Evolutionary conservation across 2,329 filamentous ascomycete species (phyloP).

Genomic region (Didymosphaeria variabile): DNA sequence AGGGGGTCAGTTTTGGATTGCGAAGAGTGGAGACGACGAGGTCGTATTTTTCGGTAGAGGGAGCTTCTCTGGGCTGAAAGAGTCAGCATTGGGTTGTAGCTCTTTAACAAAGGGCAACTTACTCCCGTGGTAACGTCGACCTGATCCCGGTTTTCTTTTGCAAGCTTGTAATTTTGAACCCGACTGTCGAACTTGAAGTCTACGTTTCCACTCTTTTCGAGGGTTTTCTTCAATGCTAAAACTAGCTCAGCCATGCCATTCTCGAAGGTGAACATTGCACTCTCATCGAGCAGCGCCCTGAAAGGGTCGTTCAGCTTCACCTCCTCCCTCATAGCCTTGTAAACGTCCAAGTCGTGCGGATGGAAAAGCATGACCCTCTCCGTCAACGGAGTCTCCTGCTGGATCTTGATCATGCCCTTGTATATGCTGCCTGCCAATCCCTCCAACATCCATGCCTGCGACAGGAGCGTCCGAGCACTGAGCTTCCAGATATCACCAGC

Average conservation of each 20-base stretch:
- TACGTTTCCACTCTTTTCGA: conserved; percentile 51
- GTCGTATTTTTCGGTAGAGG: conserved; percentile 36
- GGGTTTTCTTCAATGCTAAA: conserved; percentile 44
- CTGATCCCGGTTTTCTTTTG: conserved; percentile 21
- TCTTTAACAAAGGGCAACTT: conserved; percentile 14
- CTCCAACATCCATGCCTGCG: conserved; percentile 62
- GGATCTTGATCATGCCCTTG: conserved; percentile 32
- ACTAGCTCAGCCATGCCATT: conserved; percentile 54
- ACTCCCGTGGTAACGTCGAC: conserved; percentile 39
- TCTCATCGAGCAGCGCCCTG: conserved; percentile 39
- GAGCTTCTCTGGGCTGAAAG: conserved; percentile 22
- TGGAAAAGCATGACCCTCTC: conserved; percentile 23
- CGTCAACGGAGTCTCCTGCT: conserved; percentile 21
- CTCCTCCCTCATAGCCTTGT: conserved; percentile 44
- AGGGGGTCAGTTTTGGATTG: conserved; percentile 62
- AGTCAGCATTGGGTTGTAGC: conserved; percentile 20
- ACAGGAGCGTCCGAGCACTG: conserved; percentile 73
- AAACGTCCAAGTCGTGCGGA: conserved; percentile 33
- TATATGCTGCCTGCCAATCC: conserved; percentile 45
- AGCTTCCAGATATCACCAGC: conserved; percentile 86
- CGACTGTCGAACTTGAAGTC: conserved; percentile 50
- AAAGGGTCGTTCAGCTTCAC: conserved; percentile 47
- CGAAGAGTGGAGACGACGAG: conserved; percentile 44
- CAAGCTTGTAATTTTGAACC: conserved; percentile 30
- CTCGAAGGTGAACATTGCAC: conserved; percentile 55